Evolutionary conservation across 2,329 filamentous ascomycete genomes (phyloP).

Genomic region (Trichoderma aggressivum): DNA sequence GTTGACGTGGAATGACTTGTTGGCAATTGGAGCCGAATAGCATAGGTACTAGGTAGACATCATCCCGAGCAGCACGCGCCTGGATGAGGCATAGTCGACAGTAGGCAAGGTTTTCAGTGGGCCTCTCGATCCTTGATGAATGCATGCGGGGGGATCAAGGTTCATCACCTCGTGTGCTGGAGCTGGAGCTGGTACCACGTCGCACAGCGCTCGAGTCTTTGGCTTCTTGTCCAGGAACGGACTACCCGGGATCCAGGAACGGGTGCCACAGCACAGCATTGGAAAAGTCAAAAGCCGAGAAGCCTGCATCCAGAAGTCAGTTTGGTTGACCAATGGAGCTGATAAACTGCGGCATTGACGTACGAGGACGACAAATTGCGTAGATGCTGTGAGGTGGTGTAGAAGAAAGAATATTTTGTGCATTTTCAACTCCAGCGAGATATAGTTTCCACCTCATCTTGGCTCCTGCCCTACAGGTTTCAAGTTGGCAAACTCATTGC

Average conservation of each 20-base stretch:
- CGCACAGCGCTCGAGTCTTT: background rate
- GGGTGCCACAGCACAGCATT: background rate
- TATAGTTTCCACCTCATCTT: background rate
- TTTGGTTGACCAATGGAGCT: background rate
- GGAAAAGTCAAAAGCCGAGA: background rate
- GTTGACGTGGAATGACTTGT: background rate
- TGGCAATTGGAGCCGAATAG: background rate
- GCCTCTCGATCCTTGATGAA: slow-evolving; percentile 9
- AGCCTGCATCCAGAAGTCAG: background rate
- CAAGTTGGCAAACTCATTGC: background rate
- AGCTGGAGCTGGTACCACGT: background rate
- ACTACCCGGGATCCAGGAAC: slow-evolving; percentile 16
- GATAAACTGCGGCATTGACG: background rate
- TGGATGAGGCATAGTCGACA: slow-evolving; percentile 6
- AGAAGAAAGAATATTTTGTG: background rate
- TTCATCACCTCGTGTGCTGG: background rate
- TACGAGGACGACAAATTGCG: background rate
- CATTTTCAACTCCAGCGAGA: background rate
- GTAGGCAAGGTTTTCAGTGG: background rate
- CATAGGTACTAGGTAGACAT: too few species aligned
- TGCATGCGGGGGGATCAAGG: slow-evolving; percentile 1
- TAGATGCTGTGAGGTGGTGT: background rate
- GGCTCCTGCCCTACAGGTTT: background rate
- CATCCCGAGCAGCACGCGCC: background rate
- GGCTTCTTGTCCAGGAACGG: background rate